A percentile compares a stretch with the other conserved stretches of the same genome.
These are phyloP conservation scores for Aspergillus fumigatiaffinis DNA, from an alignment of 2,329 filamentous ascomycete genomes.

Conservation along the genomic window DNA sequence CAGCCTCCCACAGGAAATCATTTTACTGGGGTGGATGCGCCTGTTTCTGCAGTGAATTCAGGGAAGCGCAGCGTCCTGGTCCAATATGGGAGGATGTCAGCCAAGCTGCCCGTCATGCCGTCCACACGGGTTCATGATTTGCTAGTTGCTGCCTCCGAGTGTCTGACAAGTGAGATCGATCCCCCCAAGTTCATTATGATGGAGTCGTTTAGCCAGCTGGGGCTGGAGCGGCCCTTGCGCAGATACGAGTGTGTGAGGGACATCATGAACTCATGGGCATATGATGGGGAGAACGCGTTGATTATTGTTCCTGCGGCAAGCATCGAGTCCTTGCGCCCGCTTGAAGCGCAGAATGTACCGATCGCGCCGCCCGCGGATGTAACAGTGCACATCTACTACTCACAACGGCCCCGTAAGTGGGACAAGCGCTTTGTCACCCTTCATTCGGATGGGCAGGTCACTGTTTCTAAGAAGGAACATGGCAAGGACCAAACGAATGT, in stretches of 20 bases:
- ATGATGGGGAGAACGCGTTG: constrained; percentile 71
- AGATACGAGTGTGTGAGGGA: constrained; percentile 83
- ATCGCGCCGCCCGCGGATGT: constrained; percentile 61
- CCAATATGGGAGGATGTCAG: constrained; percentile 64
- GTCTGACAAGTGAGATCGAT: constrained; percentile 62
- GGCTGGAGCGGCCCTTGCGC: constrained; percentile 76
- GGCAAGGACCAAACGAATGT: constrained; percentile 67
- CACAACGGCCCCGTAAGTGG: constrained; percentile 80
- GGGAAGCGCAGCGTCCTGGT: constrained; percentile 72
- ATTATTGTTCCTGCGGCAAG: constrained; percentile 63
- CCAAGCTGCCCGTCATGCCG: constrained; percentile 67
- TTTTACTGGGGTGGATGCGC: constrained; percentile 65
- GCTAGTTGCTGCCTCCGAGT: constrained; percentile 61
- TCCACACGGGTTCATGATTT: constrained; percentile 73
- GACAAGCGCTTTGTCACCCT: constrained; percentile 77
- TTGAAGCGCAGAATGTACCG: constrained; percentile 64
- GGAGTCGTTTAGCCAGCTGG: constrained; percentile 71
- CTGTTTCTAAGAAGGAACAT: constrained; percentile 65
- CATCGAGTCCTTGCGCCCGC: constrained; percentile 32
- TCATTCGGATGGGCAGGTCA: constrained; percentile 66
- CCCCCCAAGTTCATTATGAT: constrained; percentile 65
- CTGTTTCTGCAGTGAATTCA: constrained; percentile 74
- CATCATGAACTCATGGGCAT: constrained; percentile 89
- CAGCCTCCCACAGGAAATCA: constrained; percentile 17
- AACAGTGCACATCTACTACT: constrained; percentile 72